phyloP scores from a whole-genome alignment of 2,329 filamentous ascomycete genomes.

The Ascochyta clinopodiicola region DNA sequence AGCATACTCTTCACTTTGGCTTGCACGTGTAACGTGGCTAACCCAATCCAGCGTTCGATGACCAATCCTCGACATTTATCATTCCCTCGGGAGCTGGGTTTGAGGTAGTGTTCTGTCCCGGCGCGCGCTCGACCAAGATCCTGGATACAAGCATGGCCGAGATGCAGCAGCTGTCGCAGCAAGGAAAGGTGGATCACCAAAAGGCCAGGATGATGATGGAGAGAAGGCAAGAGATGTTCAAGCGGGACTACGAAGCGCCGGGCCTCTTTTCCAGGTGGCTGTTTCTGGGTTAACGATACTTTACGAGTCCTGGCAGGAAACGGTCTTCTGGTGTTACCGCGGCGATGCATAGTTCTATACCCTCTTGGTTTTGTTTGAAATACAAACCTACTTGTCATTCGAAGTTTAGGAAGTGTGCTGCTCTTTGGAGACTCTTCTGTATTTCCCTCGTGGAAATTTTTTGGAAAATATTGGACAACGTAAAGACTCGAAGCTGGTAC shows the following conservation, averaged over 20 bases:
- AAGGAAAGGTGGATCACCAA: conserved; percentile 39
- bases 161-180: conserved; percentile 43
- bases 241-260: conserved; percentile 18
- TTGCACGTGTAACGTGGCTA: neutral
- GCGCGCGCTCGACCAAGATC: conserved; percentile 58
- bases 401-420: neutral
- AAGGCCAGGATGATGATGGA: conserved; percentile 27
- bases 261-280: conserved; percentile 13
- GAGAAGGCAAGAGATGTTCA: conserved; percentile 24
- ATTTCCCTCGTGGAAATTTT: neutral
- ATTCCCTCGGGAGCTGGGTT: conserved; percentile 73
- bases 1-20: conserved; percentile 46
- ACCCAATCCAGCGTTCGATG: conserved; percentile 58
- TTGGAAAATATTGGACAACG: neutral
- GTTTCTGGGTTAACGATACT: neutral
- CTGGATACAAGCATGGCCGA: conserved; percentile 48
- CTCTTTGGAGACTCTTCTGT: neutral
- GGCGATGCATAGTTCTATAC: conserved; percentile 11
- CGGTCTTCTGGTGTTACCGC: neutral
- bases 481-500: neutral
- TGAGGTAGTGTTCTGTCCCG: conserved; percentile 79
- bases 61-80: conserved; percentile 64
- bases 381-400: neutral
- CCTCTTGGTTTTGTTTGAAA: neutral
- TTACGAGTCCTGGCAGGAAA: neutral